Evolutionary conservation across 2,329 filamentous ascomycete genomes (phyloP).

Genomic region (Neopestalotiopsis sp.): DNA sequence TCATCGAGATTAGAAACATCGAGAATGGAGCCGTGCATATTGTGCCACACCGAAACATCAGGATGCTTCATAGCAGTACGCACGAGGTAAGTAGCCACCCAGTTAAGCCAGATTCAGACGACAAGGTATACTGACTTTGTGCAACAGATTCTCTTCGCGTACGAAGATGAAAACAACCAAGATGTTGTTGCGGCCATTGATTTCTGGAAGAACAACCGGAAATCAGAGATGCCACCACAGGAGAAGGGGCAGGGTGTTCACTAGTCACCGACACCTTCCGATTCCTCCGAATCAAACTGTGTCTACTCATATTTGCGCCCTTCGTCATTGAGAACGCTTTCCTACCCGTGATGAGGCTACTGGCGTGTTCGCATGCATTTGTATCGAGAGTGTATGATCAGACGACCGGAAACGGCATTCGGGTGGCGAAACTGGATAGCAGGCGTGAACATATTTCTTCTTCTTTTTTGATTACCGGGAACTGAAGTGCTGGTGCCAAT

Average conservation of each 20-base stretch:
- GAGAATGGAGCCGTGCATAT: constrained; percentile 96
- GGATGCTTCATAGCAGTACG: constrained; percentile 96
- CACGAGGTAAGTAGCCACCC: constrained; percentile 75
- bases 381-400: constrained; percentile 14
- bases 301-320: constrained; percentile 15
- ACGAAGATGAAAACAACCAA: constrained; percentile 92
- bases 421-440: constrained; percentile 13
- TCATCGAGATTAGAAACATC: constrained; percentile 95
- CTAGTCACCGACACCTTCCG: constrained; percentile 12
- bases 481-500: not conserved
- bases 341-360: constrained; percentile 6
- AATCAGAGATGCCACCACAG: constrained; percentile 28
- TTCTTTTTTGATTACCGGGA: not conserved
- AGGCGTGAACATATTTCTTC: constrained; percentile 7
- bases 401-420: not conserved
- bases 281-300: constrained; percentile 2
- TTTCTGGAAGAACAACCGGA: constrained; percentile 82
- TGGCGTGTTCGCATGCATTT: not conserved
- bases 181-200: constrained; percentile 94
- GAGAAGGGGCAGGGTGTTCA: constrained; percentile 20
- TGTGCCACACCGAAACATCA: constrained; percentile 93
- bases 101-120: too few relatives aligned
- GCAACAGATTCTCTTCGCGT: constrained; percentile 89
- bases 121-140: constrained; percentile 22
- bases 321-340: constrained; percentile 15